A percentile compares a stretch with the other conserved stretches of the same genome.
Evolutionary conservation across 345 rosid species (phyloP).

Genomic region (Viola odorata): DNA sequence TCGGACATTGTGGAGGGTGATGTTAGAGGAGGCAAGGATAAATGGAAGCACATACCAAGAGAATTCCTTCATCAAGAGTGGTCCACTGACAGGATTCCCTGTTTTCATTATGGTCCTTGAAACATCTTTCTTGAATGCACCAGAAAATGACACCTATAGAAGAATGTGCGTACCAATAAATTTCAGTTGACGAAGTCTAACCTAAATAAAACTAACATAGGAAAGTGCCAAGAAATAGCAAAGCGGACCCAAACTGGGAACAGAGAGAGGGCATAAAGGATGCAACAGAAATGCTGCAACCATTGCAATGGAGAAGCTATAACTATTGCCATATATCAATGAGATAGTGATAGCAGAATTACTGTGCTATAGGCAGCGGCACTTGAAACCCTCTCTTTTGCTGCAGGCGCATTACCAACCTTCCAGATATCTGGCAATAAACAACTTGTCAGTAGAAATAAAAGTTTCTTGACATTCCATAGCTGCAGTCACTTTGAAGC

Average conservation of each 20-base stretch:
- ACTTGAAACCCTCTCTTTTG: slow-evolving; percentile 30
- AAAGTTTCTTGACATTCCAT: background rate
- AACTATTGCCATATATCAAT: background rate
- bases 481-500: background rate
- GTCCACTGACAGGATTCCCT: slow-evolving; percentile 32
- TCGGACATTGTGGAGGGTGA: slow-evolving; percentile 1
- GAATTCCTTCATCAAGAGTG: slow-evolving; percentile 21
- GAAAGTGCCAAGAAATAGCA: background rate
- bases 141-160: slow-evolving; percentile 37
- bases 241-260: background rate
- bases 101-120: slow-evolving; percentile 32
- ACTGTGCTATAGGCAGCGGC: slow-evolving; percentile 30
- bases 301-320: background rate
- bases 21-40: background rate
- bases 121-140: slow-evolving; percentile 25
- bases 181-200: background rate
- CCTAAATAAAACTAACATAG: background rate
- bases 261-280: background rate
- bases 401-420: slow-evolving; percentile 19
- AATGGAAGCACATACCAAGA: slow-evolving; percentile 26
- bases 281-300: slow-evolving; percentile 5
- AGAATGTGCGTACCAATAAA: background rate
- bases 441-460: slow-evolving; percentile 2
- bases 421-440: slow-evolving; percentile 45
- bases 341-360: slow-evolving; percentile 21